Base-by-base conservation (phyloP, 2,329 filamentous ascomycete species). In the Polychaeton citri region DNA sequence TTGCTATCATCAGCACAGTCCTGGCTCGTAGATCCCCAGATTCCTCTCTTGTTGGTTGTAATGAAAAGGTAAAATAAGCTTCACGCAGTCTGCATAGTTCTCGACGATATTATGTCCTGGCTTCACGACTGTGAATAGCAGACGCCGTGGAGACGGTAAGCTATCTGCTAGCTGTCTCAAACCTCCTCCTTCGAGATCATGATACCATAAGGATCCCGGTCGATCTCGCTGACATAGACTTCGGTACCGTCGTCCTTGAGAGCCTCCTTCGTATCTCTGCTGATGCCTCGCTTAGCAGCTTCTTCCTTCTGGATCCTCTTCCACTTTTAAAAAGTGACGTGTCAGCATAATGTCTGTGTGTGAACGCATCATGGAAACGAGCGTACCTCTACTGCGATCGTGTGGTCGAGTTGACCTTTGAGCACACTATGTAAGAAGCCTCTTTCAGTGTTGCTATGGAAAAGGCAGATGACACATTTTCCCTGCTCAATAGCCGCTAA, bases 401-500 rank as follows among this genome's bases (percentile, higher is more conserved):
- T 60, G 26, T 65, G 63, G 48, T 76, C 65, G 48, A 95, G 61
- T 56, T 76, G 74, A 13, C 66, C 65, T 48, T 71, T 70, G 63
- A 98, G 70, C 32, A 81, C 74, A 40, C 78, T 69, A 39, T 70
- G 70, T 49, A 98, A 60, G 54, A 88, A 98, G 0, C 76, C 79
- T 21, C 90, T 68, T 65, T 98, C 90, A 0, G 83, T 90, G 58
- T 96, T 96, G 48, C 81, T 88, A 58, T 98, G 90, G 50, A 94
- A 93, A 33, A 93, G 69, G 28, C 79, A 81, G 35, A 96, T 73
- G 1, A 96, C 82, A 37, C 76, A 80, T 43, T 79, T 79, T 1
- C 87, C 87, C 39, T 78, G 73, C 64, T 95, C 87, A 19, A 82
- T 84, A 1, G 86, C 84, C 26, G 81, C 75, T 39, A 98, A 70